phyloP scores from a whole-genome alignment of 148 eudicot genomes.

The Persicaria maculosa region DNA sequence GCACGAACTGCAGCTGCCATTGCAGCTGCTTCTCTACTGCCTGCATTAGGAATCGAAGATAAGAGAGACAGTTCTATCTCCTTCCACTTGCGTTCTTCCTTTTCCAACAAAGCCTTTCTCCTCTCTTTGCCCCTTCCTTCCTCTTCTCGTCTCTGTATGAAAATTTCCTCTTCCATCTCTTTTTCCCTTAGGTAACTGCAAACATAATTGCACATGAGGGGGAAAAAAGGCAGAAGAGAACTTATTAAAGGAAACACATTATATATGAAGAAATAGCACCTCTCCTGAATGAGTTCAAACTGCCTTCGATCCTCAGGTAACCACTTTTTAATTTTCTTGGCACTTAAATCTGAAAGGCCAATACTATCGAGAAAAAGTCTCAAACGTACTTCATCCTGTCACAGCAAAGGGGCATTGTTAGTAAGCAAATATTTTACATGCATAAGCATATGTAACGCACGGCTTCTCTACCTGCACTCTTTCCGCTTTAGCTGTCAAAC shows the following conservation, averaged over 20 bases:
- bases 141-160: slow-evolving; percentile 98
- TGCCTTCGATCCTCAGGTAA: slow-evolving; percentile 98
- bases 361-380: slow-evolving; percentile 97
- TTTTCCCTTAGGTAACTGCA: slow-evolving; percentile 91
- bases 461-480: slow-evolving; percentile 67
- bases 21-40: slow-evolving; percentile 95
- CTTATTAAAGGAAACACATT: background rate
- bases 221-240: slow-evolving; percentile 7
- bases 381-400: slow-evolving; percentile 95
- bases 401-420: background rate
- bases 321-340: slow-evolving; percentile 97
- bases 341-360: slow-evolving; percentile 94
- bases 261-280: slow-evolving; percentile 33
- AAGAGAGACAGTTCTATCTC: slow-evolving; percentile 95
- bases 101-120: slow-evolving; percentile 94
- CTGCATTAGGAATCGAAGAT: slow-evolving; percentile 98
- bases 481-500: slow-evolving; percentile 97
- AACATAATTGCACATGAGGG: slow-evolving; percentile 14
- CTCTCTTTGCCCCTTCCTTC: slow-evolving; percentile 99
- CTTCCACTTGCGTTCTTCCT: slow-evolving; percentile 99
- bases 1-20: slow-evolving; percentile 99
- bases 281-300: slow-evolving; percentile 96
- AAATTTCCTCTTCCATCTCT: slow-evolving; percentile 98
- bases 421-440: slow-evolving; percentile 1
- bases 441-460: background rate